Percentiles rank a stretch among this genome's conserved stretches.
Evolutionary conservation across 2,329 filamentous ascomycete genomes (phyloP).

Genomic region (Calycina marina): DNA sequence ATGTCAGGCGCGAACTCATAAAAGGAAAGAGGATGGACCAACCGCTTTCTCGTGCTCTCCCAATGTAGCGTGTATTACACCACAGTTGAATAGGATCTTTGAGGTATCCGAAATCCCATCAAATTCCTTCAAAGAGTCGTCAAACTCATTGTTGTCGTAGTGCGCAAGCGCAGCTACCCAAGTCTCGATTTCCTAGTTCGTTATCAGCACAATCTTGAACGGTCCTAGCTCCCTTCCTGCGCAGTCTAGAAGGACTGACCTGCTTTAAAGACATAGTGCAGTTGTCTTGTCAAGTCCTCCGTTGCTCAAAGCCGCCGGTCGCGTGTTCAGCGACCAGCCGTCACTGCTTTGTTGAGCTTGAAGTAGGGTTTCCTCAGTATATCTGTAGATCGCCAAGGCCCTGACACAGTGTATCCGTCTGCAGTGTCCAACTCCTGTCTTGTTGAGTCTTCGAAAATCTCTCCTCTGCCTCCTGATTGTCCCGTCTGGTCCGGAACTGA

Average conservation of each 20-base stretch:
- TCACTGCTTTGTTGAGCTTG: too few species aligned
- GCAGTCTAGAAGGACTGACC: constrained; percentile 17
- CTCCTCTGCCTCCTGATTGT: too few species aligned
- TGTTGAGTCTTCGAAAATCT: too few species aligned
- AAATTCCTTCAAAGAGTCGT: constrained; percentile 73
- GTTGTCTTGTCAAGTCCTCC: constrained; percentile 4
- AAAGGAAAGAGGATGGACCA: too few species aligned
- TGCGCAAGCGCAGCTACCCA: constrained; percentile 84
- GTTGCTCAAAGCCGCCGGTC: constrained; percentile 7
- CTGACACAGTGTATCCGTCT: too few species aligned
- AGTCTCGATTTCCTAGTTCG: constrained; percentile 79
- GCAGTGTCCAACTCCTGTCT: too few species aligned
- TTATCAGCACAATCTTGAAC: constrained; percentile 6
- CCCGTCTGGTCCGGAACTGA: too few species aligned
- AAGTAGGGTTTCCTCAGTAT: too few species aligned
- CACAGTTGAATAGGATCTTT: constrained; percentile 97
- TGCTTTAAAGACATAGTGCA: constrained; percentile 28
- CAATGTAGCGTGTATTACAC: constrained; percentile 91
- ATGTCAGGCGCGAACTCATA: too few species aligned
- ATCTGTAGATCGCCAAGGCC: too few species aligned
- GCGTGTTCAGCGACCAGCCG: constrained; percentile 12
- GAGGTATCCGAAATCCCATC: constrained; percentile 85
- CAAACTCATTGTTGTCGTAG: constrained; percentile 97
- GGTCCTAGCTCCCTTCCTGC: constrained; percentile 4
- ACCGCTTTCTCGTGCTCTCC: constrained; percentile 94